Base-by-base conservation (phyloP, 371 early-diverging fungal species). In the Cokeromyces recurvatus region DNA sequence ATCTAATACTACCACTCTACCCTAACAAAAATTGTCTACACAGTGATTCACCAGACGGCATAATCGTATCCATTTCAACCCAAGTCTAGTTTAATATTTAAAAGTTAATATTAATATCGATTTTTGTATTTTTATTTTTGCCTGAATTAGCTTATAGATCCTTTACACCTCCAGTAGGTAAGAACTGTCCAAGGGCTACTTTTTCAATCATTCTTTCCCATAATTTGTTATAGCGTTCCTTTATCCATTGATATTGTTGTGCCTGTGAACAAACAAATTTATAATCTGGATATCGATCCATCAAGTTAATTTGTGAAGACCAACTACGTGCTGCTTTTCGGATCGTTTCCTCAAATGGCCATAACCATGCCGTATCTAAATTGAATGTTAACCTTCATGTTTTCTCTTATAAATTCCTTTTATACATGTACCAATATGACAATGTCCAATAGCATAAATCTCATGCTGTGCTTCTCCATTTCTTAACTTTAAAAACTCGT, bases 1-100 rank as follows among this genome's bases (percentile, higher is more conserved):
- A n/a, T n/a, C n/a, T n/a, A n/a, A n/a, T n/a, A n/a, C n/a, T n/a
- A n/a, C n/a, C n/a, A n/a, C n/a, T n/a, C n/a, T n/a, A n/a, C n/a
- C 85, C 98, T 20, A 91, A 83, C 19, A 98, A 64, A 67, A 98
- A 94, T 61, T 98, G 97, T 10, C 97, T 78, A 46, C 84, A 85
- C 19, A 98, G 63, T 1, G 93, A 83, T 62, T 98, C 98, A 3
- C 98, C 96, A 32, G 89, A 85, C 6, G 96, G 96, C 36, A 95
- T 67, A 66, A 96, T 97, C 62, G 92, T 87, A 63, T 98, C 97
- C 95, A 96, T 97, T 65, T 98, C 98, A 10, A 96, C 87, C 97
- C 97, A 98, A 14, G 95, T 92, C 52, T 75, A 59, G 39, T 24
- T 15, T n/a, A n/a, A n/a, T n/a, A n/a, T n/a, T n/a, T n/a, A n/a